Conservation (phyloP, 2,329 filamentous ascomycete genomes). For the Ascochyta koolunga region DNA sequence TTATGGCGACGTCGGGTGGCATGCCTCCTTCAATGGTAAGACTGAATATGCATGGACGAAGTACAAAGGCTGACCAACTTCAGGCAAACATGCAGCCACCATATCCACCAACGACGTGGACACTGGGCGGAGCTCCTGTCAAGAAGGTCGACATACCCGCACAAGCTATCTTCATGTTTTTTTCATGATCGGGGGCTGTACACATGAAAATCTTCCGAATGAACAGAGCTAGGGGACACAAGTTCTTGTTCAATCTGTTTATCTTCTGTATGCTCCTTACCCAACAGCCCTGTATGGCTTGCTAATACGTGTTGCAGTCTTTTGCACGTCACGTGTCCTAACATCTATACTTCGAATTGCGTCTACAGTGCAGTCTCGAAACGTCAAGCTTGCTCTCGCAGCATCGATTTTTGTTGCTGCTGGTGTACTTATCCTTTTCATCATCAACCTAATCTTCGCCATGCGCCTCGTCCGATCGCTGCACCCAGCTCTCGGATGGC, state of each 20-base stretch:
- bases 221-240: conserved; percentile 48
- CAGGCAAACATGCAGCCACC: conserved; percentile 33
- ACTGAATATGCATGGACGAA: neutral
- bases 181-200: conserved; percentile 45
- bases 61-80: conserved; percentile 8
- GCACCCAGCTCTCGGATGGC: conserved; percentile 75
- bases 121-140: conserved; percentile 47
- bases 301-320: conserved; percentile 31
- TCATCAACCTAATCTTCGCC: conserved; percentile 78
- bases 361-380: conserved; percentile 40
- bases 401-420: conserved; percentile 74
- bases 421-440: conserved; percentile 75
- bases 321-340: conserved; percentile 52
- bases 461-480: conserved; percentile 76
- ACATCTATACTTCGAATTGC: conserved; percentile 49
- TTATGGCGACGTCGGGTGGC: conserved; percentile 20
- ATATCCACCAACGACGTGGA: conserved; percentile 39
- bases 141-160: conserved; percentile 50
- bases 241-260: conserved; percentile 49
- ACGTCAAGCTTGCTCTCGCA: conserved; percentile 59
- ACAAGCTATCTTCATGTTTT: conserved; percentile 50
- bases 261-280: conserved; percentile 44
- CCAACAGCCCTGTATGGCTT: neutral
- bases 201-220: conserved; percentile 52
- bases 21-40: conserved; percentile 24